Conservation (phyloP, 2,329 filamentous ascomycete species). For the Sordariomycetes sp. region DNA sequence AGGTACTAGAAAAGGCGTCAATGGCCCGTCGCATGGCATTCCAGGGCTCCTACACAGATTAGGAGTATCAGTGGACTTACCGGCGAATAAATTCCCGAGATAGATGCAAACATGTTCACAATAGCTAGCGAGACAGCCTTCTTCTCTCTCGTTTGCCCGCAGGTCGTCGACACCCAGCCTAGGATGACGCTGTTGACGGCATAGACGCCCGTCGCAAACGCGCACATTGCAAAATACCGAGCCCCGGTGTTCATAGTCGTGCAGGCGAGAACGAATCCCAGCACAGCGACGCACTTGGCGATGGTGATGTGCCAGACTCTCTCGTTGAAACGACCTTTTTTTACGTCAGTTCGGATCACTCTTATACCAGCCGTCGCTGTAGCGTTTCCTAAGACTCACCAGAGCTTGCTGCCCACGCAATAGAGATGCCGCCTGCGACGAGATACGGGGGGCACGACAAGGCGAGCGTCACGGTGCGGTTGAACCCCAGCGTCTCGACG, state of each 20-base stretch:
- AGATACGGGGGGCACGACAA: neutral
- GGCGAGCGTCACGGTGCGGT: neutral
- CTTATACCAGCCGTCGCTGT: too few relatives aligned
- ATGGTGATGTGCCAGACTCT: conserved; percentile 27
- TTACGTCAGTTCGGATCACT: conserved; percentile 8
- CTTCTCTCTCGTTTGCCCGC: conserved; percentile 31
- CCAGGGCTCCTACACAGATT: too few relatives aligned
- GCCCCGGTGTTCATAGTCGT: neutral
- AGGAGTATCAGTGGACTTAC: too few relatives aligned
- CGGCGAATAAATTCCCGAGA: neutral
- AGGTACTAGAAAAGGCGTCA: neutral
- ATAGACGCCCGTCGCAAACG: conserved; percentile 22
- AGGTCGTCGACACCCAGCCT: conserved; percentile 24
- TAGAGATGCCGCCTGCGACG: neutral
- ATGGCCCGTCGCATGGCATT: too few relatives aligned
- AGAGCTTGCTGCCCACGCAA: conserved; percentile 3
- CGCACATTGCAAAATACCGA: conserved; percentile 14
- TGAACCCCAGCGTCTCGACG: neutral
- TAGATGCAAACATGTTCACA: neutral
- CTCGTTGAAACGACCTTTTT: conserved; percentile 27
- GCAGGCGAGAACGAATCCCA: conserved; percentile 19
- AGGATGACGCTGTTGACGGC: conserved; percentile 29
- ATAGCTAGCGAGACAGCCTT: conserved; percentile 26
- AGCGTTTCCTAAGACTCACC: too few relatives aligned
- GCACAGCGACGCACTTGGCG: conserved; percentile 21